Evolutionary conservation across 2,329 filamentous ascomycete genomes (phyloP), one percentile per base, ranked within the genome.

Genomic region (Xylariomycetidae sp.): DNA sequence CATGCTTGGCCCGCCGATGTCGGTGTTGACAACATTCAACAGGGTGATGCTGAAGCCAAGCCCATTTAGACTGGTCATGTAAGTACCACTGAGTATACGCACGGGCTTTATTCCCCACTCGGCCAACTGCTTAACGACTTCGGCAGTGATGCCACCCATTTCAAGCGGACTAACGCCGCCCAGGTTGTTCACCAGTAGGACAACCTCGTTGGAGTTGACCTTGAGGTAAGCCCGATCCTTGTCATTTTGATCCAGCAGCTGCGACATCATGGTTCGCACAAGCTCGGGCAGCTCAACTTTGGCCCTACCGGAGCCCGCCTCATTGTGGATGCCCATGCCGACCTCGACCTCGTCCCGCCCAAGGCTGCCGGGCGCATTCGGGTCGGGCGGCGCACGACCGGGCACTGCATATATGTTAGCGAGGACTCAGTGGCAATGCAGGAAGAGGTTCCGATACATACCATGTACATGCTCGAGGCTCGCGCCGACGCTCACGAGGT

Each of bases 391-490:
- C 2, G 67, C 73, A 39, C 88, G 74, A 4, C 90, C 89, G 0
- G 90, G 90, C 0, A 95, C 85, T n/a, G n/a, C n/a, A n/a, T n/a
- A n/a, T n/a, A n/a, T n/a, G n/a, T n/a, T n/a, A n/a, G n/a, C n/a
- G n/a, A n/a, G n/a, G n/a, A n/a, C n/a, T n/a, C n/a, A n/a, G n/a
- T n/a, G n/a, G n/a, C n/a, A n/a, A n/a, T n/a, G n/a, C n/a, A n/a
- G n/a, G n/a, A n/a, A n/a, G n/a, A n/a, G n/a, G n/a, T n/a, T n/a
- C n/a, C n/a, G n/a, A n/a, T n/a, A n/a, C n/a, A n/a, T n/a, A n/a
- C n/a, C n/a, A 54, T 95, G 90, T n/a, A 95, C 89, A 56, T 94
- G 89, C 43, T 84, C 82, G 25, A 95, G 64, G 33, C 85, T 90
- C 3, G 85, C 84, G 12, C 89, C 90, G 15, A 95, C 85, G 25